phyloP scores from a whole-genome alignment of 768 basidiomycete genomes.

The Gymnopilus junonius region DNA sequence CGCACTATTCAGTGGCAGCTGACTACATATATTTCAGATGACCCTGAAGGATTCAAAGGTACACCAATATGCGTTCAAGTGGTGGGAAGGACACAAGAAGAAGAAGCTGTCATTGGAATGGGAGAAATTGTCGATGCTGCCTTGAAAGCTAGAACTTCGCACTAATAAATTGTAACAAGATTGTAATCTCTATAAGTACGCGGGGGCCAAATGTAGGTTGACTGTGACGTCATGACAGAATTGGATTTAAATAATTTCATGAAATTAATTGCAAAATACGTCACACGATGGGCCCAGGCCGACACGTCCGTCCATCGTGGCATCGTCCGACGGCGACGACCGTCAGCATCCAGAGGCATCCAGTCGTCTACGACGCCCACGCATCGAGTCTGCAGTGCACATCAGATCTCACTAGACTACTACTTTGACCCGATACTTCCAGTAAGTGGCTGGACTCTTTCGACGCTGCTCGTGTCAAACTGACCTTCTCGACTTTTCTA shows the following conservation, averaged over 20 bases:
- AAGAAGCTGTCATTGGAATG: conserved; percentile 76
- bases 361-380: too few relatives aligned
- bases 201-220: too few relatives aligned
- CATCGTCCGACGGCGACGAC: too few relatives aligned
- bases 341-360: too few relatives aligned
- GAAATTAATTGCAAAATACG: too few relatives aligned
- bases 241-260: too few relatives aligned
- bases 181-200: too few relatives aligned
- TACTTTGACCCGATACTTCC: background rate
- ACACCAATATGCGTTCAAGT: conserved; percentile 71
- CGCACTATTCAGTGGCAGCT: background rate
- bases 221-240: too few relatives aligned
- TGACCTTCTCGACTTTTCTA: background rate
- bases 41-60: conserved; percentile 56
- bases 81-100: conserved; percentile 71
- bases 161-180: too few relatives aligned
- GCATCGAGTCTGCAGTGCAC: background rate
- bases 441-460: background rate
- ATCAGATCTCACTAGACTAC: background rate
- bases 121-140: conserved; percentile 66
- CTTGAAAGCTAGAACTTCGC: conserved; percentile 31
- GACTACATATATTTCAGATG: conserved; percentile 42
- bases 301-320: too few relatives aligned
- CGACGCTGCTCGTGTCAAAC: background rate
- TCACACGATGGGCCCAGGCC: too few relatives aligned